These are phyloP conservation scores for Glutinoglossum americanum DNA, from an alignment of 495 filamentous ascomycete species.

Conservation along the genomic window DNA sequence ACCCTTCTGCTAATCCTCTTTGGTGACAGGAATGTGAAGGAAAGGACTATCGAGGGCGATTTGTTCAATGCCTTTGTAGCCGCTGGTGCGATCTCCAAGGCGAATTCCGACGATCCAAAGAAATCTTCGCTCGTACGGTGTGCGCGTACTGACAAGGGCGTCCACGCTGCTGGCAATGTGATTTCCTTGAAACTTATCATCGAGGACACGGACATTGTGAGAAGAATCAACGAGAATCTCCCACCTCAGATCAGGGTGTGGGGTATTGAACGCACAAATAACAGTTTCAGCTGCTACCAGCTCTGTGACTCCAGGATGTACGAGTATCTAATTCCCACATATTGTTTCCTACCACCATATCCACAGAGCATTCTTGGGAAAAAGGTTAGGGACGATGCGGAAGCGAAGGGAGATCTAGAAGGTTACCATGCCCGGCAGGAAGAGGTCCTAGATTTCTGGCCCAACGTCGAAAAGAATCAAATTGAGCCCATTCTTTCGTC, in stretches of 20 bases:
- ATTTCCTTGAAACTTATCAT: slow-evolving; percentile 90
- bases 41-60: slow-evolving; percentile 95
- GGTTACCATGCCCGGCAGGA: slow-evolving; percentile 43
- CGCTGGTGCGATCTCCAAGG: slow-evolving; percentile 83
- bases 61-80: slow-evolving; percentile 76
- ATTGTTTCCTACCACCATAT: slow-evolving; percentile 79
- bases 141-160: slow-evolving; percentile 90
- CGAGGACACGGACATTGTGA: slow-evolving; percentile 66
- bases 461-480: slow-evolving; percentile 48
- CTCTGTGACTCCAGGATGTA: slow-evolving; percentile 86
- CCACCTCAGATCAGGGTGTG: slow-evolving; percentile 80
- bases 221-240: slow-evolving; percentile 74
- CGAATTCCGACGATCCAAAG: slow-evolving; percentile 87
- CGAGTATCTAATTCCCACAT: slow-evolving; percentile 84
- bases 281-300: slow-evolving; percentile 77
- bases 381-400: slow-evolving; percentile 48
- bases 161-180: slow-evolving; percentile 91
- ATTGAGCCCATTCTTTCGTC: slow-evolving; percentile 49
- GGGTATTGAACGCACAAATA: slow-evolving; percentile 69
- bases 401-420: slow-evolving; percentile 47
- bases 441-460: slow-evolving; percentile 66
- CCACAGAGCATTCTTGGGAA: slow-evolving; percentile 65
- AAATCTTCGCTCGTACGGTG: slow-evolving; percentile 89
- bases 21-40: slow-evolving; percentile 28
- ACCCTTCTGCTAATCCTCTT: not conserved